Percentiles rank a stretch among this genome's conserved stretches.
These are phyloP conservation scores for Malania oleifera DNA, from an alignment of 164 flowering plant genomes.

Conservation along the genomic window DNA sequence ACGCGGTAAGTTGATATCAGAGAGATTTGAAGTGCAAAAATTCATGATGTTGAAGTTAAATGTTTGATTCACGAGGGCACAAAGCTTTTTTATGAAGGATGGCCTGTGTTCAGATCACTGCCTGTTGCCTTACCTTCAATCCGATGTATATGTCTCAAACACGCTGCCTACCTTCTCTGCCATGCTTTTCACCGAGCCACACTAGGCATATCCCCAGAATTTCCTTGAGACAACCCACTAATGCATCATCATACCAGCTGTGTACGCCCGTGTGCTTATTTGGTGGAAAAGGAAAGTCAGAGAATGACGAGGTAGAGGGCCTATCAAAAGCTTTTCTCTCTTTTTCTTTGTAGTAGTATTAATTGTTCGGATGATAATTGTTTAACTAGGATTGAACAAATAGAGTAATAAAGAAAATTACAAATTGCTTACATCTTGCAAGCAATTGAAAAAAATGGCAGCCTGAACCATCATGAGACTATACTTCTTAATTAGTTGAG, in stretches of 20 bases:
- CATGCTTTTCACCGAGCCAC: conserved; percentile 8
- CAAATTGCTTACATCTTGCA: neutral
- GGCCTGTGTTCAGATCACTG: conserved; percentile 33
- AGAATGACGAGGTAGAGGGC: conserved; percentile 34
- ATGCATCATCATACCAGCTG: conserved; percentile 18
- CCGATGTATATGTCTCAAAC: conserved; percentile 1
- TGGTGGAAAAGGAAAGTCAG: conserved; percentile 56
- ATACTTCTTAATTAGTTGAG: no score
- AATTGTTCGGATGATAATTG: neutral
- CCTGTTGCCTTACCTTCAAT: conserved; percentile 17
- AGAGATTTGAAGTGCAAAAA: neutral
- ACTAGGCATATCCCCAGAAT: conserved; percentile 5
- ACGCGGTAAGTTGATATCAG: no score
- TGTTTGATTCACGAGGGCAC: neutral
- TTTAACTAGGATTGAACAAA: neutral
- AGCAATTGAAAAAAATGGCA: no score
- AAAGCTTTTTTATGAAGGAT: conserved; percentile 18
- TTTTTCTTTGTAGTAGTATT: neutral
- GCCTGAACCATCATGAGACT: no score
- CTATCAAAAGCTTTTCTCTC: neutral
- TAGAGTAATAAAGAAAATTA: no score
- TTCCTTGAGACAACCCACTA: conserved; percentile 13
- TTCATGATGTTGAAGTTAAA: neutral
- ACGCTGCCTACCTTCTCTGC: neutral
- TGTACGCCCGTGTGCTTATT: conserved; percentile 31